Conservation (phyloP, 2,329 filamentous ascomycete genomes). For the Alternaria sp. region DNA sequence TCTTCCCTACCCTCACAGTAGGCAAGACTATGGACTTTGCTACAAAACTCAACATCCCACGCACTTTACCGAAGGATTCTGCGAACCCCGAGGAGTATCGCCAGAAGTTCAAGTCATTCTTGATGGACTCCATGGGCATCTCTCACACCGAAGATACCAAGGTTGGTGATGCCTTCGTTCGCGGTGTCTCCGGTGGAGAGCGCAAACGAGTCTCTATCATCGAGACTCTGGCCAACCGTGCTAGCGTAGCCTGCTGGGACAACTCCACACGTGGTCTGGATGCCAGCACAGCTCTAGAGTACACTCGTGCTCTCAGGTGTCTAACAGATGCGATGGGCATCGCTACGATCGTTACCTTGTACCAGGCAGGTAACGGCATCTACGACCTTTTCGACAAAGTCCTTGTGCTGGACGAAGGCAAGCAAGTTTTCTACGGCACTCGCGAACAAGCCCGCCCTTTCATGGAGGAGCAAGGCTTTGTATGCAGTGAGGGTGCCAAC, state of each 20-base stretch:
- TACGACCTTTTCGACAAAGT: constrained; percentile 76
- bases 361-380: constrained; percentile 60
- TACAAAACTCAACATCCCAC: constrained; percentile 65
- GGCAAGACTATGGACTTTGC: constrained; percentile 64
- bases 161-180: constrained; percentile 72
- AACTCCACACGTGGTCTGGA: constrained; percentile 52
- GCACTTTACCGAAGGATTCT: constrained; percentile 62
- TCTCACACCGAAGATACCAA: constrained; percentile 69
- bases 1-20: constrained; percentile 62
- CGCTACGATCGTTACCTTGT: constrained; percentile 65
- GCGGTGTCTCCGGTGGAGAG: constrained; percentile 74
- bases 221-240: constrained; percentile 67
- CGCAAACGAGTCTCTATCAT: constrained; percentile 75
- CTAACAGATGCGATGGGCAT: constrained; percentile 60
- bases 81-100: constrained; percentile 58
- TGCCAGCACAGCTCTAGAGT: constrained; percentile 61
- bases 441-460: constrained; percentile 67
- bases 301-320: constrained; percentile 61
- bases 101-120: constrained; percentile 60
- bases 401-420: constrained; percentile 76
- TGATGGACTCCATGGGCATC: constrained; percentile 56
- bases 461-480: constrained; percentile 74
- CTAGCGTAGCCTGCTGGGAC: constrained; percentile 63
- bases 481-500: constrained; percentile 69
- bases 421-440: constrained; percentile 78